A percentile compares a stretch with the other conserved stretches of the same genome.
Evolutionary conservation across 352 stramenopile species (phyloP).

Genomic region (Achlya hypogyna): DNA sequence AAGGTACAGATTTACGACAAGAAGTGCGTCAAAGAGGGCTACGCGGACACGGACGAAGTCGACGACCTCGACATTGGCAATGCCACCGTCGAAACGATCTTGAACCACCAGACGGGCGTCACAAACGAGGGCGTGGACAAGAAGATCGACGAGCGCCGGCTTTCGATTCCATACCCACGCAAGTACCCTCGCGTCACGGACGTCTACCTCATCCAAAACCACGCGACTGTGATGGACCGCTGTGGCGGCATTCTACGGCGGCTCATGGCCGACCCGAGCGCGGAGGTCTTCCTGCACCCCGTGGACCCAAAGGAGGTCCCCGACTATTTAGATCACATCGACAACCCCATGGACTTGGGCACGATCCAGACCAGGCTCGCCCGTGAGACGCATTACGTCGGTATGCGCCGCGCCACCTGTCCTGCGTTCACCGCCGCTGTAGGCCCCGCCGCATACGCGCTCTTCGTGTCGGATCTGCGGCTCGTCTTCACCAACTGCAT

Average conservation of each 20-base stretch:
- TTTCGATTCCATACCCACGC: constrained; percentile 36
- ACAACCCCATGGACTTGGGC: constrained; percentile 83
- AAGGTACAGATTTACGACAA: constrained; percentile 78
- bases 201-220: constrained; percentile 72
- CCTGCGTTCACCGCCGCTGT: no score
- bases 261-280: constrained; percentile 69
- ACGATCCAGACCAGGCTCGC: constrained; percentile 58
- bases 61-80: constrained; percentile 83
- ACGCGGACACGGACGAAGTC: constrained; percentile 77
- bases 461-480: constrained; percentile 79
- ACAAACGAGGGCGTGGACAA: constrained; percentile 41
- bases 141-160: constrained; percentile 64
- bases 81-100: constrained; percentile 80
- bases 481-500: constrained; percentile 85
- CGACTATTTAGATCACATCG: constrained; percentile 81
- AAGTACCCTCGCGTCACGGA: constrained; percentile 72
- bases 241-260: constrained; percentile 73
- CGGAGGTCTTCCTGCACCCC: constrained; percentile 72
- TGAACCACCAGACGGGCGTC: constrained; percentile 54
- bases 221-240: constrained; percentile 53
- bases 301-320: constrained; percentile 68
- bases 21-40: constrained; percentile 70
- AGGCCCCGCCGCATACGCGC: constrained; percentile 43
- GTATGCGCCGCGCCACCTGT: neutral
- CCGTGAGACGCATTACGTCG: constrained; percentile 76